Evolutionary conservation across 768 basidiomycete species (phyloP).

Genomic region (Fibroporia radiculosa): DNA sequence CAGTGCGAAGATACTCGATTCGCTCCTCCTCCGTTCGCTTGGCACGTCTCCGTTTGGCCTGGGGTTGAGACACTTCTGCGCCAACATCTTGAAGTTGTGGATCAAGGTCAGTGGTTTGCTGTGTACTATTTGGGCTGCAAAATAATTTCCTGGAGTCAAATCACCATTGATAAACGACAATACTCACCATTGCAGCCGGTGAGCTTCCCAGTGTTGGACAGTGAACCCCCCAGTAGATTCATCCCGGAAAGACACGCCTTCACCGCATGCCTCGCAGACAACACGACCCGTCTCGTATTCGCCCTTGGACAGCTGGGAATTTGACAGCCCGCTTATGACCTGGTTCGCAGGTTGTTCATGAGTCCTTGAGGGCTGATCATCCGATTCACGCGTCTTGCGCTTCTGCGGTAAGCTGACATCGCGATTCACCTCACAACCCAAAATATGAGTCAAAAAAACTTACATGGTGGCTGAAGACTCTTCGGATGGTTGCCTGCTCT

Average conservation of each 20-base stretch:
- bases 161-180: background rate
- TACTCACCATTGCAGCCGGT: constrained; percentile 51
- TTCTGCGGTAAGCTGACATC: constrained; percentile 29
- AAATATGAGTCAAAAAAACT: background rate
- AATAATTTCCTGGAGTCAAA: background rate
- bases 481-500: background rate
- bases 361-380: constrained; percentile 2
- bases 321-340: background rate
- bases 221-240: constrained; percentile 57
- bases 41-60: constrained; percentile 55
- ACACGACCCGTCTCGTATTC: constrained; percentile 65
- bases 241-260: constrained; percentile 59
- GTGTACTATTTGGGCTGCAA: constrained; percentile 15
- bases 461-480: constrained; percentile 4
- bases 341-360: background rate
- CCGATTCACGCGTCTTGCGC: constrained; percentile 28
- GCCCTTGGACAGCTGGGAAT: constrained; percentile 21
- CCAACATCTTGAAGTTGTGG: background rate
- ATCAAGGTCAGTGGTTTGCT: constrained; percentile 5
- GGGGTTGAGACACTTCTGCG: constrained; percentile 14
- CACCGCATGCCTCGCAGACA: constrained; percentile 56
- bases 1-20: constrained; percentile 57
- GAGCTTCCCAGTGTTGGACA: constrained; percentile 59
- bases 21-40: constrained; percentile 75
- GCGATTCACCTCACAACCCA: background rate